Conservation (phyloP, 768 basidiomycete genomes). For the Trametes cingulata region DNA sequence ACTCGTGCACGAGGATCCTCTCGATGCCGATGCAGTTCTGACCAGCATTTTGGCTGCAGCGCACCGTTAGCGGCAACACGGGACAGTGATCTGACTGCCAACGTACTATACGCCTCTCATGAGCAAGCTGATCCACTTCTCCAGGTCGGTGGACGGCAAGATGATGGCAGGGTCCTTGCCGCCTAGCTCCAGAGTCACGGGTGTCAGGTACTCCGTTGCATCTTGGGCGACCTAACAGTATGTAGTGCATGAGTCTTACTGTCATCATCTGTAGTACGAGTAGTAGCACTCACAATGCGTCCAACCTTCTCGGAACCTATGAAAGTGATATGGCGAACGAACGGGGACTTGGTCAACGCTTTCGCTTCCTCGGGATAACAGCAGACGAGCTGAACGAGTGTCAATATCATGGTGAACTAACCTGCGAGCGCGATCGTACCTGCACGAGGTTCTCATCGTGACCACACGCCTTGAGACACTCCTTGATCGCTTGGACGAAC, state of each 20-base stretch:
- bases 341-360: conserved; percentile 72
- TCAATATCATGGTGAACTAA: not conserved
- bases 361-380: conserved; percentile 89
- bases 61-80: not conserved
- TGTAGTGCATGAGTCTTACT: not conserved
- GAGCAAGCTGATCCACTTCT: conserved; percentile 78
- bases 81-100: not conserved
- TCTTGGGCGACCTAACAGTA: conserved; percentile 75
- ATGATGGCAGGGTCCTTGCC: conserved; percentile 94
- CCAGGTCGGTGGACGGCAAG: conserved; percentile 79
- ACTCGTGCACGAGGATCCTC: conserved; percentile 80
- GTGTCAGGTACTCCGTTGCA: conserved; percentile 85
- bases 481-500: conserved; percentile 79
- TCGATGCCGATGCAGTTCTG: conserved; percentile 99
- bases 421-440: conserved; percentile 36
- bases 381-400: conserved; percentile 59
- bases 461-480: conserved; percentile 79
- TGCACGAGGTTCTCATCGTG: conserved; percentile 88
- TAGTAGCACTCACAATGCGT: conserved; percentile 50
- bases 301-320: conserved; percentile 84
- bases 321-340: conserved; percentile 93
- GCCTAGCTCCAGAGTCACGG: conserved; percentile 91
- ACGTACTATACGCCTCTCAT: conserved; percentile 92
- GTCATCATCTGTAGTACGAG: conserved; percentile 24
- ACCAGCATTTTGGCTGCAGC: conserved; percentile 79